A percentile compares a stretch with the other conserved stretches of the same genome.
Conservation (phyloP, 2,329 filamentous ascomycete species). For the Aspergillus versicolor region DNA sequence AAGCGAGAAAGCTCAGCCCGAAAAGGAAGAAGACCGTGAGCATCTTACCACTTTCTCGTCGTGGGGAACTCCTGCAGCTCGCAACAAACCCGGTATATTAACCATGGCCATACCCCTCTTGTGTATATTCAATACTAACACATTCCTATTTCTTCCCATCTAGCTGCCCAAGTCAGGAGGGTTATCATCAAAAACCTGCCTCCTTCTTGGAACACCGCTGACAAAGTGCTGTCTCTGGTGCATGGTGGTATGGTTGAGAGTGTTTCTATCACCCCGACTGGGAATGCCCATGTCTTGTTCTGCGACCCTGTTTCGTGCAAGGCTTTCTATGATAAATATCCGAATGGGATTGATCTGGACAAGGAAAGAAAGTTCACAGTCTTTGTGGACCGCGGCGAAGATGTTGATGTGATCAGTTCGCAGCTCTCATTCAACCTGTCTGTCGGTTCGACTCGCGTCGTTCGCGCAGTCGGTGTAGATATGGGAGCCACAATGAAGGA, state of each 20-base stretch:
- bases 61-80: conserved; percentile 30
- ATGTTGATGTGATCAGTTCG: conserved; percentile 42
- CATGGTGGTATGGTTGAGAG: conserved; percentile 40
- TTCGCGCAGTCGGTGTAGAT: conserved; percentile 45
- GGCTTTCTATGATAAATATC: conserved; percentile 35
- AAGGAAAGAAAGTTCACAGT: conserved; percentile 30
- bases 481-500: conserved; percentile 38
- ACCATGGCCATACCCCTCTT: neutral
- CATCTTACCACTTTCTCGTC: conserved; percentile 28
- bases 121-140: neutral
- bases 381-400: conserved; percentile 39
- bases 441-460: conserved; percentile 45
- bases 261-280: conserved; percentile 23
- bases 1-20: neutral
- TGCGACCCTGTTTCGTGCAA: conserved; percentile 34
- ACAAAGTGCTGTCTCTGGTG: conserved; percentile 37
- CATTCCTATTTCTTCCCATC: neutral
- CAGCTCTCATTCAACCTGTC: conserved; percentile 42
- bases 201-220: conserved; percentile 24
- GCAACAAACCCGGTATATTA: conserved; percentile 28
- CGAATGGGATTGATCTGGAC: conserved; percentile 37
- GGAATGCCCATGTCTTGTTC: conserved; percentile 37
- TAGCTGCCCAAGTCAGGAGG: conserved; percentile 29
- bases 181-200: conserved; percentile 41
- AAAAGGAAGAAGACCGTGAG: conserved; percentile 30